phyloP scores from a whole-genome alignment of 2,329 filamentous ascomycete genomes.

The Trichophyton schoenleinii region DNA sequence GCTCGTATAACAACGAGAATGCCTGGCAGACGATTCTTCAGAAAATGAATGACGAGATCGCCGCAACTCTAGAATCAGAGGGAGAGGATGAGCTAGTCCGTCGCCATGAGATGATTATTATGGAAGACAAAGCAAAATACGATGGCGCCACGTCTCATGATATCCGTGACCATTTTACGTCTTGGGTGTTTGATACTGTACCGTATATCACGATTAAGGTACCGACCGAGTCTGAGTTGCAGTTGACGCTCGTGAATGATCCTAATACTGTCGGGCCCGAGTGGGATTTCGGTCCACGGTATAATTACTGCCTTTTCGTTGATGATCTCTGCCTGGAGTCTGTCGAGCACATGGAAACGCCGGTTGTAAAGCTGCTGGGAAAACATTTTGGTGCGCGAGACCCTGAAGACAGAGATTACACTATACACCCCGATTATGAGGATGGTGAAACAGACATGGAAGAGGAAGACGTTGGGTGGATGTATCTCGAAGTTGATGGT shows the following conservation, averaged over 20 bases:
- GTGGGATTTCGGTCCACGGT: not conserved
- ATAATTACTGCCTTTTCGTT: conserved; percentile 2
- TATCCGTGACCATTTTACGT: conserved; percentile 13
- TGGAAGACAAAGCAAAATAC: conserved; percentile 9
- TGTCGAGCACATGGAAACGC: not conserved
- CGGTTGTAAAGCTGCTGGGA: conserved; percentile 12
- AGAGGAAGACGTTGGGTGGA: conserved; percentile 3
- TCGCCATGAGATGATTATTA: conserved; percentile 10
- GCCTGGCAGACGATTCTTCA: conserved; percentile 13
- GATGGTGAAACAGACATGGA: conserved; percentile 6
- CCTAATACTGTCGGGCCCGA: not conserved
- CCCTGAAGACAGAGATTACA: conserved; percentile 10
- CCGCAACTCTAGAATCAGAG: not conserved
- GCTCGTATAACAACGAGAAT: conserved; percentile 11
- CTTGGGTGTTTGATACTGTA: not conserved
- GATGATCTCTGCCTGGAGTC: conserved; percentile 6
- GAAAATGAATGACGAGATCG: conserved; percentile 5
- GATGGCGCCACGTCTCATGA: conserved; percentile 10
- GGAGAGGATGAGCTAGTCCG: conserved; percentile 6
- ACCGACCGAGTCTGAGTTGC: not conserved
- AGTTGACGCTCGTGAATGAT: not conserved
- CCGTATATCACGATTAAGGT: not conserved
- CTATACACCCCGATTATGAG: conserved; percentile 13
- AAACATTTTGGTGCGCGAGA: conserved; percentile 9
- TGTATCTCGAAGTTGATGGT: not conserved